phyloP scores from a whole-genome alignment of 139 green algal genomes.

The Haematococcus lacustris region DNA sequence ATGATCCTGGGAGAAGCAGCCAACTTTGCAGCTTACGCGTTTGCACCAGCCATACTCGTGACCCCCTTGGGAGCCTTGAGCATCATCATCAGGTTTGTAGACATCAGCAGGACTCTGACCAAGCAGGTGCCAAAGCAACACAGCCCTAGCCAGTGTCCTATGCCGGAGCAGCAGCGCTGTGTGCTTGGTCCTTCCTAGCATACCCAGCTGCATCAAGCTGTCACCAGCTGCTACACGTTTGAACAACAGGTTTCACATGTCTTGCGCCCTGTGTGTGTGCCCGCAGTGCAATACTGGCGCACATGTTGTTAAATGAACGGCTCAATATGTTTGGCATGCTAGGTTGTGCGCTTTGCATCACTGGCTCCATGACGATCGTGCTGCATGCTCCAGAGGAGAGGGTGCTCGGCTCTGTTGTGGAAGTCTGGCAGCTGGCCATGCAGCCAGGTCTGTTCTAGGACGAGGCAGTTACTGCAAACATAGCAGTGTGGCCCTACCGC shows the following conservation, averaged over 20 bases:
- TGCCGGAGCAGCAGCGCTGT: too few species aligned
- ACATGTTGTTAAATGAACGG: constrained; percentile 83
- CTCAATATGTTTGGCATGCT: constrained; percentile 91
- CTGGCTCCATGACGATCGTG: constrained; percentile 81
- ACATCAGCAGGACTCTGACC: neutral
- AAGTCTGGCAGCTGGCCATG: constrained; percentile 79
- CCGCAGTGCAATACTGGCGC: constrained; percentile 82
- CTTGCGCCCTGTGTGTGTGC: neutral
- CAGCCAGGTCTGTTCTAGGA: constrained; percentile 82
- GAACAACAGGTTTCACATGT: too few species aligned
- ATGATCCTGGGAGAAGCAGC: constrained; percentile 90
- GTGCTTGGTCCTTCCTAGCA: too few species aligned
- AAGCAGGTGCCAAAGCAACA: neutral
- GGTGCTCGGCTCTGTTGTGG: constrained; percentile 58
- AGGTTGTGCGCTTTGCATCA: constrained; percentile 89
- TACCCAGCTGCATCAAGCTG: too few species aligned
- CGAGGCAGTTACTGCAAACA: too few species aligned
- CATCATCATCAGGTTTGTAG: constrained; percentile 79
- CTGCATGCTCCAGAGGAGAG: constrained; percentile 86
- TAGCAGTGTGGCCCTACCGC: too few species aligned
- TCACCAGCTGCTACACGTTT: too few species aligned
- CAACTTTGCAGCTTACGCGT: constrained; percentile 97
- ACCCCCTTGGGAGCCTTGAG: constrained; percentile 84
- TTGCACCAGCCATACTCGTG: constrained; percentile 91
- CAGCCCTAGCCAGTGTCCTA: too few species aligned